Percentiles rank a stretch among this genome's conserved stretches.
Evolutionary conservation across 805 yeast genomes (phyloP).

Genomic region (Lipomyces yamadae): DNA sequence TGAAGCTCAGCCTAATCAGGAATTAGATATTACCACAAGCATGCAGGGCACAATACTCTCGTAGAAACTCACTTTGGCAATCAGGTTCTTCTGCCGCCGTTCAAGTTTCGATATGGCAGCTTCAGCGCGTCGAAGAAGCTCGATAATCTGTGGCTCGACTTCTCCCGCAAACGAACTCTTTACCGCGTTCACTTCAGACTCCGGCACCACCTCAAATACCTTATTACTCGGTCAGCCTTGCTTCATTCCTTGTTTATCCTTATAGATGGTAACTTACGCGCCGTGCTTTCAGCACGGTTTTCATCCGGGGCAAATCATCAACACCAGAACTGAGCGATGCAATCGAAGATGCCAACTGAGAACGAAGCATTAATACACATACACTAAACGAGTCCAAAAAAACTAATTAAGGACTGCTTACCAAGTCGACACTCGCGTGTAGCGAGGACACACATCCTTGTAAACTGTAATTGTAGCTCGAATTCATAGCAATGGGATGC

Average conservation of each 20-base stretch:
- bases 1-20: slow-evolving; percentile 40
- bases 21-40: not conserved
- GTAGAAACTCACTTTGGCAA: slow-evolving; percentile 29
- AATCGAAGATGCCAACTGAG: slow-evolving; percentile 30
- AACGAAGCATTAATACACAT: too few species aligned
- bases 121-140: slow-evolving; percentile 39
- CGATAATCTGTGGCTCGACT: slow-evolving; percentile 42
- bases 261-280: slow-evolving; percentile 16
- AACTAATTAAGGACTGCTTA: slow-evolving; percentile 1
- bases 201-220: slow-evolving; percentile 44
- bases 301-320: slow-evolving; percentile 39
- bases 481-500: slow-evolving; percentile 19
- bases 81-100: slow-evolving; percentile 39
- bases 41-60: not conserved
- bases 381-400: not conserved
- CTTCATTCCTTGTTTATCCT: not conserved
- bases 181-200: slow-evolving; percentile 39
- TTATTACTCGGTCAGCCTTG: too few species aligned
- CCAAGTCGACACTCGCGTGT: slow-evolving; percentile 28
- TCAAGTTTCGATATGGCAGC: slow-evolving; percentile 40
- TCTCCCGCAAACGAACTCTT: slow-evolving; percentile 39
- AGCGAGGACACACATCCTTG: slow-evolving; percentile 37
- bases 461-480: slow-evolving; percentile 32
- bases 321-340: slow-evolving; percentile 29
- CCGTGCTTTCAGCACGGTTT: slow-evolving; percentile 36